A percentile compares a stretch with the other conserved stretches of the same genome.
phyloP scores from a whole-genome alignment of 305 asterid species.

The Stenogyne calaminthoides region DNA sequence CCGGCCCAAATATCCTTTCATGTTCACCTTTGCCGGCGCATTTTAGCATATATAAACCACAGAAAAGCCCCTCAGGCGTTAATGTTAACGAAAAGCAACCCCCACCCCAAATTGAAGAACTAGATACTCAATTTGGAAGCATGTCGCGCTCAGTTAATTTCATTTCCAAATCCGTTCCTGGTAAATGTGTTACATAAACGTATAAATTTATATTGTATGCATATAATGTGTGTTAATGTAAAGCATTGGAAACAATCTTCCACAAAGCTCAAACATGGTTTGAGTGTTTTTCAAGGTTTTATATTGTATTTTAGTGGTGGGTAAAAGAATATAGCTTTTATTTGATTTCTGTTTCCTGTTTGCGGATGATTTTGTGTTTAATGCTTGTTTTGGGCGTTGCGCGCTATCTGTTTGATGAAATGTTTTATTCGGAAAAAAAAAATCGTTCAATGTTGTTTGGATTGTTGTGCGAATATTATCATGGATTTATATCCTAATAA shows the following conservation, averaged over 20 bases:
- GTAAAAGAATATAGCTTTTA: not conserved
- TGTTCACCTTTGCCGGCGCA: not conserved
- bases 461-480: not conserved
- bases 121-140: slow-evolving; percentile 11
- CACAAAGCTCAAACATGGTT: slow-evolving; percentile 10
- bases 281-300: not conserved
- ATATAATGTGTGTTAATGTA: not conserved
- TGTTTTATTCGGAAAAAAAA: slow-evolving; percentile 7
- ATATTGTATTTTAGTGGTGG: not conserved
- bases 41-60: not conserved
- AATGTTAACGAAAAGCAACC: slow-evolving; percentile 11
- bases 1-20: not conserved
- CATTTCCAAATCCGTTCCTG: slow-evolving; percentile 41
- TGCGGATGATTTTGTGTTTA: slow-evolving; percentile 5
- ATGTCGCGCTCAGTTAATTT: slow-evolving; percentile 51
- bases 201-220: not conserved
- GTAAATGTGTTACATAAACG: slow-evolving; percentile 23
- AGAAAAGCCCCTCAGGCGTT: not conserved
- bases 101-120: not conserved
- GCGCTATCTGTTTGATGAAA: slow-evolving; percentile 45
- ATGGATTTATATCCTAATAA: not conserved
- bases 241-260: not conserved
- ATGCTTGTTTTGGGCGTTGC: slow-evolving; percentile 18
- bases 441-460: not conserved
- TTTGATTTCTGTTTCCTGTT: not conserved